Base-by-base conservation (phyloP, 1,139 yeast species). In the Geotrichum restrictum region DNA sequence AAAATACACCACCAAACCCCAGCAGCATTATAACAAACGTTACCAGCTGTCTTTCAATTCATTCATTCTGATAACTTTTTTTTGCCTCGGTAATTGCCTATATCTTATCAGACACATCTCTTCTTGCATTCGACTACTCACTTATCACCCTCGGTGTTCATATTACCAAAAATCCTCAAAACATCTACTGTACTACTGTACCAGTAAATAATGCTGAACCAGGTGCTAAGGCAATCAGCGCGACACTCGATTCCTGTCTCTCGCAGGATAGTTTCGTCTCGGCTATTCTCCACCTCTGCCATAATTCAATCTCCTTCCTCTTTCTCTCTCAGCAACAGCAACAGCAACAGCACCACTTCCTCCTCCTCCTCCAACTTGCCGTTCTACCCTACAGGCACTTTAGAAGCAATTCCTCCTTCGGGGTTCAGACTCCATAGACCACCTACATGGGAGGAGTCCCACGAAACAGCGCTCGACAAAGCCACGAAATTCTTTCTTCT, bases 401-500 rank as follows among this genome's bases (percentile, higher is more conserved):
- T 55, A 7, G 63, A 61, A 48, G 70, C 63, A 10, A 66, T 61
- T 16, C 74, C 74, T 51, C 94, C 95, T 16, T 70, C 76, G 52
- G 91, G 88, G 14, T 87, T 83, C 76, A 79, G 95, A 70, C 68
- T 82, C 32, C 82, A 88, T 53, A 78, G 81, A 58, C 88, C 91
- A 36, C 81, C 79, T 63, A 79, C 91, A 5, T 87, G 95, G 95
- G 94, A 87, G 69, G 93, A 86, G 64, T 71, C 78, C 46, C 75
- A 79, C 62, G 95, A 87, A 69, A 79, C 88, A 59, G 94, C 95
- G 1, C 74, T 88, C 54, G 81, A 84, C 60, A 85, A 86, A 72
- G 94, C 94, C 52, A 88, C 95, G 65, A 85, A 85, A 69, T 87
- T 82, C 77, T 88, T 84, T 69, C 75, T 88, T 60, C 72, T 88